Evolutionary conservation across 1,284 basidiomycete species (phyloP).

Genomic region (Irpex rosettiformis): DNA sequence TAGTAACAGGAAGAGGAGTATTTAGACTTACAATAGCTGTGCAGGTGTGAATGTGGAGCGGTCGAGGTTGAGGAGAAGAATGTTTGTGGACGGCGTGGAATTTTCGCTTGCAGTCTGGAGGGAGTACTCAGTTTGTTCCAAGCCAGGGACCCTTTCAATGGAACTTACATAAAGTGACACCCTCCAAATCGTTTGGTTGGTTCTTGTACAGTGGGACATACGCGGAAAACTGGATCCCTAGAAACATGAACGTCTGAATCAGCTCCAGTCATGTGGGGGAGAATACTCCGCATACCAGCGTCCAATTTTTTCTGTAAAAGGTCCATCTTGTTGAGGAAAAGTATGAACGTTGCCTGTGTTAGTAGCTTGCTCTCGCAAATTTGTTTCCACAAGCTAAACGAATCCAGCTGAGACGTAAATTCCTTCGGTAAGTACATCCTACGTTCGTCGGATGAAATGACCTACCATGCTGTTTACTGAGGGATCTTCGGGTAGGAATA

Average conservation of each 20-base stretch:
- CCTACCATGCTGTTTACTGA: constrained; percentile 54
- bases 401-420: constrained; percentile 41
- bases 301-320: constrained; percentile 52
- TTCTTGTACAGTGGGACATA: constrained; percentile 51
- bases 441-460: constrained; percentile 8
- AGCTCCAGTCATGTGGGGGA: neutral
- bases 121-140: neutral
- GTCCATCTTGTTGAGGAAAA: constrained; percentile 65
- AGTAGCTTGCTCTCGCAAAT: constrained; percentile 58
- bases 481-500: constrained; percentile 56
- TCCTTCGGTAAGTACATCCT: neutral
- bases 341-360: constrained; percentile 47
- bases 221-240: constrained; percentile 45
- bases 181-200: constrained; percentile 47
- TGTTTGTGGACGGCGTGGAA: constrained; percentile 49
- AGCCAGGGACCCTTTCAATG: neutral
- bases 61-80: constrained; percentile 41
- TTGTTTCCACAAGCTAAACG: constrained; percentile 56
- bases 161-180: constrained; percentile 51
- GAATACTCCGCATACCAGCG: constrained; percentile 28
- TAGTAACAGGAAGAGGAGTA: neutral
- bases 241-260: neutral
- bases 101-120: constrained; percentile 45
- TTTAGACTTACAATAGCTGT: constrained; percentile 41
- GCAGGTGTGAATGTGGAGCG: constrained; percentile 51